Evolutionary conservation across 2,329 filamentous ascomycete genomes (phyloP).

Genomic region (Colletotrichum abscissum): DNA sequence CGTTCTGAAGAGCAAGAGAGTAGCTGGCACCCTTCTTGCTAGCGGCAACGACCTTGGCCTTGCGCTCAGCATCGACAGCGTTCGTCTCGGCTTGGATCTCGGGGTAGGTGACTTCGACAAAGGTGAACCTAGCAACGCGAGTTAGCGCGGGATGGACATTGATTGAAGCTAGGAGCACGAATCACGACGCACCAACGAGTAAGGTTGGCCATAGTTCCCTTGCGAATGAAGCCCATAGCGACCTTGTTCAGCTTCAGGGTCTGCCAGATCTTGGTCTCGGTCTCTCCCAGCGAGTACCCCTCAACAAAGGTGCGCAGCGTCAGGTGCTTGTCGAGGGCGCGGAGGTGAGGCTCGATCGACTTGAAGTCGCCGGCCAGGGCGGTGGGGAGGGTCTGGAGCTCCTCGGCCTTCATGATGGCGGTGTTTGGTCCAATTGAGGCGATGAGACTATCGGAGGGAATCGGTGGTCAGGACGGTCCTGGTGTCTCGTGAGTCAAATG

Average conservation of each 20-base stretch:
- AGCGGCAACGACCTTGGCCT: slow-evolving; percentile 74
- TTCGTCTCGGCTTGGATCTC: slow-evolving; percentile 80
- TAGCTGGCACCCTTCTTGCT: slow-evolving; percentile 87
- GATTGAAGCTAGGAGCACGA: background rate
- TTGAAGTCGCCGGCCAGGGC: slow-evolving; percentile 79
- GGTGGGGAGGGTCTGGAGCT: slow-evolving; percentile 63
- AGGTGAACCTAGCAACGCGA: slow-evolving; percentile 68
- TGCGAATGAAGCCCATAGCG: slow-evolving; percentile 83
- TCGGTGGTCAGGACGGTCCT: slow-evolving; percentile 20
- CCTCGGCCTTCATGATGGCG: slow-evolving; percentile 66
- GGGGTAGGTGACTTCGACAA: slow-evolving; percentile 83
- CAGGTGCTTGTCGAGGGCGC: slow-evolving; percentile 86
- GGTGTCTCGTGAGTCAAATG: slow-evolving; percentile 37
- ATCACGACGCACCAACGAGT: slow-evolving; percentile 71
- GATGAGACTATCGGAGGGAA: slow-evolving; percentile 9
- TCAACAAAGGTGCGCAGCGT: slow-evolving; percentile 87
- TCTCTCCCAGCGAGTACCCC: slow-evolving; percentile 80
- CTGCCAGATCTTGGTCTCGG: slow-evolving; percentile 86
- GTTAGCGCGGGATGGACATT: background rate
- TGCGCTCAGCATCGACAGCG: slow-evolving; percentile 73
- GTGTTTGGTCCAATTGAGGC: slow-evolving; percentile 30
- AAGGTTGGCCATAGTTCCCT: slow-evolving; percentile 80
- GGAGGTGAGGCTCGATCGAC: slow-evolving; percentile 78
- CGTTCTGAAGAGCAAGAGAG: slow-evolving; percentile 86
- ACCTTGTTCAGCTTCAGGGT: slow-evolving; percentile 86